Base-by-base conservation (phyloP, 768 basidiomycete species). In the Xanthoconium purpureum region DNA sequence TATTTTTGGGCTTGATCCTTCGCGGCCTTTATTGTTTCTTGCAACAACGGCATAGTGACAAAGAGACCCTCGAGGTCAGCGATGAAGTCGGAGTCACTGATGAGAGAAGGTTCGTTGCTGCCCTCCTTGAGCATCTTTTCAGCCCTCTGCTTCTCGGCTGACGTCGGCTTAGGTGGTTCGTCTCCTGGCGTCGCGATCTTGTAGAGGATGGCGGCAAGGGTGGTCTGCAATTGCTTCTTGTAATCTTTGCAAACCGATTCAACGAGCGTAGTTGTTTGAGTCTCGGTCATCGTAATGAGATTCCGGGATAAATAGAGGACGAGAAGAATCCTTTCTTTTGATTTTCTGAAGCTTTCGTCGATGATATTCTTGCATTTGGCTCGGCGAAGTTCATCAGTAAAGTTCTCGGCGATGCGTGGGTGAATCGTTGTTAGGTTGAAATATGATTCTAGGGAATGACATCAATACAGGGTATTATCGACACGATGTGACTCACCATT, bases 101-200 rank as follows among this genome's bases (percentile, higher is more conserved):
- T 38, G 20, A 63, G 68, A 38, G 63, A 62, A 18, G 56, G 13
- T 29, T 68, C 63, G 1, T 55, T 61, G 5, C 44, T 18, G 12
- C 66, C 63, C 2, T 69, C 68, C 55, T 43, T 69, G 5, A 69
- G 50, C 59, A 70, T 47, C 43, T 47, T 57, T 0, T 69, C 66
- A 4, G 64, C 66, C 6, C 11, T 49, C 32, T 3, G 43, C 9
- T 7, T 49, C 18, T 69, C 59, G 14, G 47, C 9, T 35, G 45
- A 5, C 1, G 64, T 69, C 1, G 56, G 57, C 29, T 52, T 67
- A 7, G 55, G 11, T 5, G 15, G 12, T 17, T 44, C 17, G 7
- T 54, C 48, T 6, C 24, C 17, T 12, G 57, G 43, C 0, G 36
- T 32, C 17, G 59, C 57, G 1, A 55, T 51, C 36, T 57, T 62